A percentile compares a stretch with the other conserved stretches of the same genome.
Evolutionary conservation across 257 asterid species (phyloP).

Genomic region (Fraxinus americana): DNA sequence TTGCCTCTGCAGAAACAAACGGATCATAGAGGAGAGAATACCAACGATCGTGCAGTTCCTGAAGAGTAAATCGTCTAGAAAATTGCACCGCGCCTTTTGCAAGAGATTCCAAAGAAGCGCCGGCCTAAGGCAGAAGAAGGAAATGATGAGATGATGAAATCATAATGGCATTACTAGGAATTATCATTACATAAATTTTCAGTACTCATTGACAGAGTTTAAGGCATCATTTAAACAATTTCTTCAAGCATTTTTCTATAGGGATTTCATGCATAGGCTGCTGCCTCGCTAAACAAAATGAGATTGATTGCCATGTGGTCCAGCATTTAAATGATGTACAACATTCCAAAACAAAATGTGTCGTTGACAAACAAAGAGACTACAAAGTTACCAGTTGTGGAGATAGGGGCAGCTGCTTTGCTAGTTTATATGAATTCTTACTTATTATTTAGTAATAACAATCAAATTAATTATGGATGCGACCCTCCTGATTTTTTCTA

Average conservation of each 20-base stretch:
- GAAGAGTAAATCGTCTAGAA: conserved; percentile 59
- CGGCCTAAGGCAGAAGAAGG: conserved; percentile 49
- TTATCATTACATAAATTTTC: not conserved
- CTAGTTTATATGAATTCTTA: not conserved
- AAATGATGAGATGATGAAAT: not conserved
- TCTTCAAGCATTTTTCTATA: conserved; percentile 7
- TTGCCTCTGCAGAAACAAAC: conserved; percentile 53
- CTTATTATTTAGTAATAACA: not conserved
- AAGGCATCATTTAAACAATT: not conserved
- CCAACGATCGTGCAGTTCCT: conserved; percentile 79
- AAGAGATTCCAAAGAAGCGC: conserved; percentile 86
- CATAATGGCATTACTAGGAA: not conserved
- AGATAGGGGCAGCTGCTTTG: not conserved
- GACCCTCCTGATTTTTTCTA: not conserved
- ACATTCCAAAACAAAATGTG: conserved; percentile 6
- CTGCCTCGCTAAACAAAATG: no score
- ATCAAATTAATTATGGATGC: not conserved
- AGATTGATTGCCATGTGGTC: conserved; percentile 6
- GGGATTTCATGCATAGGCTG: not conserved
- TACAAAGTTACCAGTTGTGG: conserved; percentile 18
- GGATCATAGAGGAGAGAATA: conserved; percentile 83
- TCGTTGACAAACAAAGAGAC: not conserved
- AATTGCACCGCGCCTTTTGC: conserved; percentile 85
- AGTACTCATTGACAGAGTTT: not conserved
- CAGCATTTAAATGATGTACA: not conserved